Evolutionary conservation across 352 stramenopile species (phyloP), one percentile per base, ranked within the genome.

Genomic region (Blastocystis sp.): DNA sequence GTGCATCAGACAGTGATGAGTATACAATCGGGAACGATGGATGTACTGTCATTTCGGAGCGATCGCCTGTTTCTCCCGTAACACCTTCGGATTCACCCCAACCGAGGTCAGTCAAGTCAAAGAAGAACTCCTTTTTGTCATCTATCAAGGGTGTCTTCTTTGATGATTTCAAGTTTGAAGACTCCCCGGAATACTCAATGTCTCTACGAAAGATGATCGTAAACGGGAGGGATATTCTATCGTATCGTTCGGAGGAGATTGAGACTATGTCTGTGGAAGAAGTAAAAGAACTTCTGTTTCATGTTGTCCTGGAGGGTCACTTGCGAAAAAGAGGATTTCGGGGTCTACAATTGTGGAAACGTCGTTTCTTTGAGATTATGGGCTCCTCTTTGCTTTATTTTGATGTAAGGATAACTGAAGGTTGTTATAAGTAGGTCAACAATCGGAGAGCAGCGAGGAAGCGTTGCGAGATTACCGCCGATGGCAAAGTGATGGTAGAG

Each of bases 401-500:
- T 40, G 70, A 81, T 40, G 70, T 81, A 51, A 27, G n/a, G 3
- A 0, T 40, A n/a, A 40, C 62, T 5, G 17, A 51, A 5, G 4
- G 17, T 19, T 62, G 42, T 62, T n/a, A 81, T 33, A 22, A 48
- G 70, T 42, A 81, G 70, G 42, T 81, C 15, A 64, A 30, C 48
- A 81, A 81, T 44, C 33, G 15, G 6, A 60, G 62, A 24, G 70
- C 62, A 5, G 44, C 70, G 17, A 27, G 70, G 27, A 44, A 37
- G 22, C 24, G 22, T n/a, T 59, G 44, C 27, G 70, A 81, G 24
- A 60, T 81, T 60, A 81, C 70, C 22, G 70, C 70, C 19, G 70
- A 81, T 64, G 70, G 70, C 33, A 81, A 81, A 35, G 70, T 81
- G 70, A 81, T 81, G 70, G 70, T 81, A n/a, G 70, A 81, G 70